Conservation (phyloP, 2,329 filamentous ascomycete genomes). For the Nakataea oryzae region DNA sequence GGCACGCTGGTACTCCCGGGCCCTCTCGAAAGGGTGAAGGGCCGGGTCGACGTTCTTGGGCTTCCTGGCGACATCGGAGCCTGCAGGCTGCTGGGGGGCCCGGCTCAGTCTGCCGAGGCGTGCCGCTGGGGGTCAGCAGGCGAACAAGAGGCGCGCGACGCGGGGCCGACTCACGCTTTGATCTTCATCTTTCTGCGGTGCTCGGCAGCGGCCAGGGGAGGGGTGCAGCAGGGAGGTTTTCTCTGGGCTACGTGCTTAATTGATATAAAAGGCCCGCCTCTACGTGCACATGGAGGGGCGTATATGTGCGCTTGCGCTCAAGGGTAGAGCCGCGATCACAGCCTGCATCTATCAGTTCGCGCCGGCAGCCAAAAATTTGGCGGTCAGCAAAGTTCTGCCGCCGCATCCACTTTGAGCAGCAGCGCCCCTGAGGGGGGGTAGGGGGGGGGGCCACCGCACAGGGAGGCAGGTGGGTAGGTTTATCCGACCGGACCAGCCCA, state of each 20-base stretch:
- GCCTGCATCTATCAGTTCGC: too few relatives aligned
- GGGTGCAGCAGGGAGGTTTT: too few relatives aligned
- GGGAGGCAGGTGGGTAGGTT: background rate
- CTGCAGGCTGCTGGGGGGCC: conserved; percentile 3
- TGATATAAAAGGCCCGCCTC: too few relatives aligned
- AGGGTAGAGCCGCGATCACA: too few relatives aligned
- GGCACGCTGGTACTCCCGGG: conserved; percentile 67
- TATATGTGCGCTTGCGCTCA: too few relatives aligned
- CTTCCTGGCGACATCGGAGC: conserved; percentile 3
- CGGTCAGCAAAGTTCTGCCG: background rate
- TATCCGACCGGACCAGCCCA: background rate
- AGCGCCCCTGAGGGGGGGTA: too few relatives aligned
- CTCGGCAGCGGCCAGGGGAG: too few relatives aligned
- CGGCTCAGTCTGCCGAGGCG: background rate
- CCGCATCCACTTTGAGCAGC: background rate
- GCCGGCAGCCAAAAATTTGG: background rate
- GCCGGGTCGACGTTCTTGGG: conserved; percentile 48
- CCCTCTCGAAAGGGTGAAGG: conserved; percentile 83
- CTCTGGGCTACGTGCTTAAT: too few relatives aligned
- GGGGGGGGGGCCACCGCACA: too few relatives aligned
- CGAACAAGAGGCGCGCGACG: background rate
- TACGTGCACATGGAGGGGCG: too few relatives aligned
- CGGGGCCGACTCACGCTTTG: background rate
- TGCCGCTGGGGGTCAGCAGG: background rate
- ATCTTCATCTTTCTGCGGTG: background rate